These are phyloP conservation scores for Yamadazyma sp. DNA, from an alignment of 805 yeast species.

Conservation along the genomic window DNA sequence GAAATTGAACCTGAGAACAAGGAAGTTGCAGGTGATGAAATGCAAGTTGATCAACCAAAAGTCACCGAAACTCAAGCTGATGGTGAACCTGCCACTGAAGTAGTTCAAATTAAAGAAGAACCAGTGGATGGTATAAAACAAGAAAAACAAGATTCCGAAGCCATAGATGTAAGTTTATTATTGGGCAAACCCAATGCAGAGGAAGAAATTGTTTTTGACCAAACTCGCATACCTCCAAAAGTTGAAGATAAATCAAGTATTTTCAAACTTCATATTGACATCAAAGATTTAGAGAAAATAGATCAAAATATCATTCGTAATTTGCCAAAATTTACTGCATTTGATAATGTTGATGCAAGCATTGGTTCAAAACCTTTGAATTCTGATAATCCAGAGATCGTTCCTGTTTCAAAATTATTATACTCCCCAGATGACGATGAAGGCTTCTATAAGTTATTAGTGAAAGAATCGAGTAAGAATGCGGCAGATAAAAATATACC, in stretches of 20 bases:
- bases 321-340: slow-evolving; percentile 47
- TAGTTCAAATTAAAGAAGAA: neutral
- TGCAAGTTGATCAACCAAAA: slow-evolving; percentile 3
- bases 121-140: neutral
- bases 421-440: slow-evolving; percentile 64
- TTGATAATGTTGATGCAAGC: slow-evolving; percentile 29
- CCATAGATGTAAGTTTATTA: slow-evolving; percentile 28
- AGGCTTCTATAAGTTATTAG: slow-evolving; percentile 56
- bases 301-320: slow-evolving; percentile 48
- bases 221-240: slow-evolving; percentile 5
- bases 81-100: slow-evolving; percentile 12
- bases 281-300: slow-evolving; percentile 40
- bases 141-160: slow-evolving; percentile 8
- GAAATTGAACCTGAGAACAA: slow-evolving; percentile 1
- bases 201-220: neutral
- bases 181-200: slow-evolving; percentile 18
- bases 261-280: slow-evolving; percentile 44
- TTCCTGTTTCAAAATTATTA: slow-evolving; percentile 64
- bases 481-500: slow-evolving; percentile 24
- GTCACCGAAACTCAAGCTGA: slow-evolving; percentile 1
- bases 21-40: slow-evolving; percentile 10
- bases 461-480: slow-evolving; percentile 33
- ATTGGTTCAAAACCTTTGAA: slow-evolving; percentile 18
- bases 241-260: slow-evolving; percentile 24
- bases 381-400: slow-evolving; percentile 32